Evolutionary conservation across 768 basidiomycete species (phyloP).

Genomic region (Termitomyces sp.): DNA sequence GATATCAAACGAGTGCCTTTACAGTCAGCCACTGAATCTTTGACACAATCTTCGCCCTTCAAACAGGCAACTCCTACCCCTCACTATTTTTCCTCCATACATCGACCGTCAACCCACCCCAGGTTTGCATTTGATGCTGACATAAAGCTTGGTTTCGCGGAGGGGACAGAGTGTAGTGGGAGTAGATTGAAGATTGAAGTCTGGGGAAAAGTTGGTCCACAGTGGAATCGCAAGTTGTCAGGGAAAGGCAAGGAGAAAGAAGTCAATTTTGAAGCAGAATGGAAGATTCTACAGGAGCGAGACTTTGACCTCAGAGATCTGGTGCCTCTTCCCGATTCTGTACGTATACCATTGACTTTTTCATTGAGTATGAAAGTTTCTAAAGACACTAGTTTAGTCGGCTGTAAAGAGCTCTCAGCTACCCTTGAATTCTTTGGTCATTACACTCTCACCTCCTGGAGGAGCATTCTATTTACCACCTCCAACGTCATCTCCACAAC

Average conservation of each 20-base stretch:
- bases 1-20: constrained; percentile 12
- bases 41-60: constrained; percentile 12
- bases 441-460: constrained; percentile 61
- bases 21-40: constrained; percentile 11
- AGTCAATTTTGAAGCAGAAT: constrained; percentile 27
- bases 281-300: constrained; percentile 71
- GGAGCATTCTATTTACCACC: constrained; percentile 57
- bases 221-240: constrained; percentile 23
- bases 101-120: constrained; percentile 83
- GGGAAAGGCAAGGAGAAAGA: constrained; percentile 43
- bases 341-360: constrained; percentile 29
- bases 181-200: constrained; percentile 52
- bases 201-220: constrained; percentile 45
- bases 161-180: constrained; percentile 50
- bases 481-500: constrained; percentile 25
- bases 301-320: constrained; percentile 56
- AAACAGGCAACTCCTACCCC: constrained; percentile 32
- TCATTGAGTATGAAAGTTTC: constrained; percentile 2
- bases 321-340: constrained; percentile 57
- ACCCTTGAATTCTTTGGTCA: constrained; percentile 70
- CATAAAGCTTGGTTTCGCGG: constrained; percentile 47
- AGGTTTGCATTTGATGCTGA: constrained; percentile 57
- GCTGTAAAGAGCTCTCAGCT: constrained; percentile 35
- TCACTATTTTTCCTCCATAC: constrained; percentile 76
- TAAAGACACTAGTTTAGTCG: constrained; percentile 21